Conservation (phyloP, 2,329 filamentous ascomycete genomes). For the Fusarium humuli region DNA sequence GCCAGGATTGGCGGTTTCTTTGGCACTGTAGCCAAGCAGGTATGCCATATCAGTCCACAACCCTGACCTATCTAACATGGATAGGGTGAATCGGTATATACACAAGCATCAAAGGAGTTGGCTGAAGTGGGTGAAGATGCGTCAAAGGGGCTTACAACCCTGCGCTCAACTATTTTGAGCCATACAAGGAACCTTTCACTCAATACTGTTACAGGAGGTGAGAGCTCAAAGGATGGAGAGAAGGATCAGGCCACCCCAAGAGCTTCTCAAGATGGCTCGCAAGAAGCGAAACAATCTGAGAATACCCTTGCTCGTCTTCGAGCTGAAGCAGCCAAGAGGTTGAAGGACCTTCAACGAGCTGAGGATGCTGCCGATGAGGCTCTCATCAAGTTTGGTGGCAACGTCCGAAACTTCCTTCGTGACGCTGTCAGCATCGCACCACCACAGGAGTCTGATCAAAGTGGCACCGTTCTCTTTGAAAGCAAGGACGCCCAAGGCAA, state of each 20-base stretch:
- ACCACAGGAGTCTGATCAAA: constrained; percentile 66
- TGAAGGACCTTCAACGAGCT: constrained; percentile 90
- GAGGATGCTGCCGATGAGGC: constrained; percentile 98
- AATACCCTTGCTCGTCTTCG: constrained; percentile 82
- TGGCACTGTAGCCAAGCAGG: constrained; percentile 93
- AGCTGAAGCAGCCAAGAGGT: constrained; percentile 80
- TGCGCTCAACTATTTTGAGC: constrained; percentile 74
- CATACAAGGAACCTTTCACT: constrained; percentile 81
- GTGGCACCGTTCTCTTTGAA: constrained; percentile 84
- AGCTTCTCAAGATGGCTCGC: constrained; percentile 53
- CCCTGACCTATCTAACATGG: constrained; percentile 26
- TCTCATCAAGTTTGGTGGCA: constrained; percentile 88
- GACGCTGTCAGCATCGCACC: constrained; percentile 92
- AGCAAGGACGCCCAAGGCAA: constrained; percentile 91
- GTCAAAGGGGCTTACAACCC: constrained; percentile 79
- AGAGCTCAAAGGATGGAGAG: constrained; percentile 49
- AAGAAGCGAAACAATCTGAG: constrained; percentile 62
- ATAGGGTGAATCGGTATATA: constrained; percentile 84
- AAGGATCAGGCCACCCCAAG: constrained; percentile 62
- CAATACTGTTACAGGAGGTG: constrained; percentile 55
- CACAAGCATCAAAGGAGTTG: constrained; percentile 87
- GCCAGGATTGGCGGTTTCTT: constrained; percentile 88
- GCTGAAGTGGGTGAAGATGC: constrained; percentile 83
- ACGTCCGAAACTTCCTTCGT: constrained; percentile 87
- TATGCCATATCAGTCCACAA: constrained; percentile 52